Conservation (phyloP, 1,284 basidiomycete genomes). For the Cutaneotrichosporon cavernicola region DNA sequence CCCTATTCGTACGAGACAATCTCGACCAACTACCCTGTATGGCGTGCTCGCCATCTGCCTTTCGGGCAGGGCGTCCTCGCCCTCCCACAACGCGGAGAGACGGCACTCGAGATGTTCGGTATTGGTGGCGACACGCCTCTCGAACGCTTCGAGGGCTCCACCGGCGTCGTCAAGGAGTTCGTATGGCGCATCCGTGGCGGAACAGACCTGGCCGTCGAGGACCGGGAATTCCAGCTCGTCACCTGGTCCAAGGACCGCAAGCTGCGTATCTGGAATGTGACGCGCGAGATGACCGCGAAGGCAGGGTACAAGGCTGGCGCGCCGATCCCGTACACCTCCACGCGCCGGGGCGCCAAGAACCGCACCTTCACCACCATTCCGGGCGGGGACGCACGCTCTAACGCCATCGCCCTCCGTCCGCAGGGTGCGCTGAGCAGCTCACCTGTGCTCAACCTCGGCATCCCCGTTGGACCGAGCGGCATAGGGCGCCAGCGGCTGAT, state of each 20-base stretch:
- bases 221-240: slow-evolving; percentile 83
- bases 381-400: not conserved
- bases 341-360: slow-evolving; percentile 53
- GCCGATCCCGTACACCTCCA: slow-evolving; percentile 57
- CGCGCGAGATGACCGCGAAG: slow-evolving; percentile 58
- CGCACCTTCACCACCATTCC: slow-evolving; percentile 45
- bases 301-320: slow-evolving; percentile 57
- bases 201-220: slow-evolving; percentile 56
- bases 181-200: slow-evolving; percentile 78
- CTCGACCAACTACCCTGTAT: slow-evolving; percentile 81
- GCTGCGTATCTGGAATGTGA: slow-evolving; percentile 86
- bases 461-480: slow-evolving; percentile 30
- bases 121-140: slow-evolving; percentile 51
- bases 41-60: slow-evolving; percentile 87
- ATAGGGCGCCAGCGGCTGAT: slow-evolving; percentile 39
- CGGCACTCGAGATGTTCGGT: slow-evolving; percentile 79
- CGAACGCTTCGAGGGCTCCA: slow-evolving; percentile 80
- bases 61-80: slow-evolving; percentile 89
- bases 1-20: slow-evolving; percentile 60
- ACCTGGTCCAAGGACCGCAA: slow-evolving; percentile 97
- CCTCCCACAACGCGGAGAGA: slow-evolving; percentile 84
- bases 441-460: slow-evolving; percentile 5
- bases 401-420: not conserved
- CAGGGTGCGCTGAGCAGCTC: not conserved
- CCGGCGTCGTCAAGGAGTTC: slow-evolving; percentile 95